phyloP scores from a whole-genome alignment of 306 rosid species.

The Lagenaria siceraria region DNA sequence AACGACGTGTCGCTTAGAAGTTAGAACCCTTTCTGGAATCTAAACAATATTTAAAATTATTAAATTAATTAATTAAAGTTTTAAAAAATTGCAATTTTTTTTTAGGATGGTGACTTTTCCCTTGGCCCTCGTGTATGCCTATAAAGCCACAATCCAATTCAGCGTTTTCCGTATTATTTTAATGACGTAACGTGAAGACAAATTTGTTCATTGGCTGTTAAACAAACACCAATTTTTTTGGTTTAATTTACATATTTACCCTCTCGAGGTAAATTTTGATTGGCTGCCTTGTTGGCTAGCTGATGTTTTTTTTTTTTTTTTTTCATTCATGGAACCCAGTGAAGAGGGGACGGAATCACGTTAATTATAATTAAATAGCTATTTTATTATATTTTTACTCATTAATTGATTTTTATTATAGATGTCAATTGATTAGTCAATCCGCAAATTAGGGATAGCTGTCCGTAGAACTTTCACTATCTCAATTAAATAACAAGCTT shows the following conservation, averaged over 20 bases:
- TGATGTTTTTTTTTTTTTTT: no score
- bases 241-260: not conserved
- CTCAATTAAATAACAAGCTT: not conserved
- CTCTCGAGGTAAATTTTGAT: not conserved
- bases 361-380: not conserved
- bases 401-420: not conserved
- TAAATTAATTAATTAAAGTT: not conserved
- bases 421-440: not conserved
- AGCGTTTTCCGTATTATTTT: not conserved
- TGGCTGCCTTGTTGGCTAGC: no score
- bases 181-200: not conserved
- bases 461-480: not conserved
- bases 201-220: not conserved
- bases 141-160: slow-evolving; percentile 1
- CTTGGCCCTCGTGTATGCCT: slow-evolving; percentile 5
- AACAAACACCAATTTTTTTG: not conserved
- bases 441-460: not conserved
- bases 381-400: not conserved
- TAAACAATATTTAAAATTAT: not conserved
- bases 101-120: not conserved
- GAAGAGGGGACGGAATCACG: not conserved
- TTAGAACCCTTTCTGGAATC: not conserved
- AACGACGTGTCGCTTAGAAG: slow-evolving; percentile 1
- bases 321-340: not conserved
- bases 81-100: no score